Evolutionary conservation across 352 stramenopile genomes (phyloP), one percentile per base, ranked within the genome.

Genomic region (Phytopythium delawarense): DNA sequence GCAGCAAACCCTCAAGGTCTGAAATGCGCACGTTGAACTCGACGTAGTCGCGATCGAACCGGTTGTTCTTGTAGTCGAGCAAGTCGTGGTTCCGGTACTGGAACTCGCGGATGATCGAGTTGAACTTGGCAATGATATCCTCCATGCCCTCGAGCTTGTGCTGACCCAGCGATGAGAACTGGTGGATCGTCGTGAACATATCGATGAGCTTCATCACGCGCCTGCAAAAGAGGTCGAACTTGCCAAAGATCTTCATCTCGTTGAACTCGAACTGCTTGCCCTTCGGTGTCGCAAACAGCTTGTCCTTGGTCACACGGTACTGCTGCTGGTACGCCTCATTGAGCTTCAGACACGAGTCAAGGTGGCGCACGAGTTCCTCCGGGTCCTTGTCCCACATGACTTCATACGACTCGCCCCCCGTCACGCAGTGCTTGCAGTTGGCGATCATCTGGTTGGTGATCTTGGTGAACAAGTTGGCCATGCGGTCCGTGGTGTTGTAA

Each of bases 361-460:
- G 74, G 60, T 98, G 82, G 11, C 92, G 87, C 46, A 99, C 92
- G 13, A 99, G 87, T 57, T 98, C 87, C 60, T 98, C 87, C 2
- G 95, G 93, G 30, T 99, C 91, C 76, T 97, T 96, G 62, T 96
- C 84, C 95, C 94, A 99, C 75, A 98, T 93, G 52, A 96, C 81
- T 52, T 97, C 88, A 46, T 92, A 93, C 20, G 70, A 81, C 39
- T 96, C 88, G 4, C 85, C 87, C 11, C 76, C 78, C 4, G 86
- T 95, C 51, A 99, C 97, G 59, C 92, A 98, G 32, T 96, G 82
- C 63, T 98, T 99, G 79, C 96, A 99, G 70, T 98, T 98, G 7
- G 87, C 79, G 70, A 99, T 99, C 96, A 99, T 99, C 72, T 99
- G 97, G 71, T 99, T 97, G 0, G 97, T 99, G 65, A 99, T 99